Base-by-base conservation (phyloP, 305 asterid genomes). In the Plantago coronopus region DNA sequence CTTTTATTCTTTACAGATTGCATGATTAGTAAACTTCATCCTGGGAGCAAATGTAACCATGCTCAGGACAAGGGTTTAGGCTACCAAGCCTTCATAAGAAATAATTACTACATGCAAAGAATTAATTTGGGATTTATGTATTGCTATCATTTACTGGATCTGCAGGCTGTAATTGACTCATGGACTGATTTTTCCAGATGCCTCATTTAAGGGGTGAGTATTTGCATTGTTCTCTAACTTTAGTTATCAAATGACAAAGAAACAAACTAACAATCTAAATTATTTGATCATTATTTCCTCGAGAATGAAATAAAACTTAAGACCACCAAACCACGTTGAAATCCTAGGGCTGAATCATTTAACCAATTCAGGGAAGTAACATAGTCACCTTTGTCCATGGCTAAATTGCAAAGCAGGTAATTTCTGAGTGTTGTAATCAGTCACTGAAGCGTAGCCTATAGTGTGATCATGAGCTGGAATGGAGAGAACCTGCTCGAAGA, bases 351-450 rank as follows among this genome's bases (percentile, higher is more conserved):
- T 17, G 61, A 45, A 45, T 61, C 67, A 23, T 19, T 11, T 56
- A 62, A 42, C 38, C 37, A 59, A 40, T 23, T 13, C 23, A 45
- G 16, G 48, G 31, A 16, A 56, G 59, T 29, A 8, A 63, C 56
- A 43, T 21, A 57, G 42, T 61, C 82, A 93, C 99, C 99, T 89
- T 75, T 87, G 88, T 56, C 97, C 99, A 64, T 69, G 78, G 63
- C 72, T 60, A 78, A 83, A 87, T 48, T 80, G 83, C 66, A 71
- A 81, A 43, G 61, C 75, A 22, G 83, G 89, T 53, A 83, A 63
- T 64, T 74, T 87, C 80, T 89, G 99, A 48, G 91, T 93, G 79
- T 93, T 93, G 81, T 85, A 93, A 78, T 93, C 99, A 62, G 76
- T 66, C 46, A 73, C 34, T 27, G 97, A 87, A 49, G 96, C 97